phyloP scores from a whole-genome alignment of 306 rosid genomes.

The Arachis stenosperma region DNA sequence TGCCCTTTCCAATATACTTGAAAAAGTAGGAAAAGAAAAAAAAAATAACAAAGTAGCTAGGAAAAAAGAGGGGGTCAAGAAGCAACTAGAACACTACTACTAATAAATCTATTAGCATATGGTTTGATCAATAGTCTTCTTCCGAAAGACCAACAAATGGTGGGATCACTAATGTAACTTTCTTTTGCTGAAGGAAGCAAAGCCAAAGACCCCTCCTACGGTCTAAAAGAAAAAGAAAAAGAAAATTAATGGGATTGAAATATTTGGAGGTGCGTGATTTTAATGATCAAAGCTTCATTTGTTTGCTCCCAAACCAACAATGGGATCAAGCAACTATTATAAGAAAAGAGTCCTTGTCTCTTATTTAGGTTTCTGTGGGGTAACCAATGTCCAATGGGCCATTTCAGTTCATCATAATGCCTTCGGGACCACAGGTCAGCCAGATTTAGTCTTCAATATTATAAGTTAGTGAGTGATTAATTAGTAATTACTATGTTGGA shows the following conservation, averaged over 20 bases:
- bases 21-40: constrained; percentile 16
- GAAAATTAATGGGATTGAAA: not conserved
- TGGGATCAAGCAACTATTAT: constrained; percentile 37
- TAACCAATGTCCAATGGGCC: constrained; percentile 44
- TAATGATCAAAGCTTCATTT: constrained; percentile 40
- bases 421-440: constrained; percentile 32
- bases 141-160: constrained; percentile 29
- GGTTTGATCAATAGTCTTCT: not conserved
- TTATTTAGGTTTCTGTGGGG: constrained; percentile 30
- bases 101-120: not conserved
- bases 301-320: constrained; percentile 29
- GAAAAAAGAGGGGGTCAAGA: constrained; percentile 17
- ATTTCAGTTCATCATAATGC: constrained; percentile 45
- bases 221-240: constrained; percentile 26
- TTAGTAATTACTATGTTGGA: too few species aligned
- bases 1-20: constrained; percentile 34
- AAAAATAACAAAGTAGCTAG: not conserved
- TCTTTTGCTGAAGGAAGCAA: constrained; percentile 38
- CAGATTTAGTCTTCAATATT: constrained; percentile 36
- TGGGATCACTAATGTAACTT: constrained; percentile 39
- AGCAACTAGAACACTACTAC: not conserved
- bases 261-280: constrained; percentile 30
- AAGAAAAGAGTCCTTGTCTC: constrained; percentile 41
- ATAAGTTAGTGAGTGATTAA: too few species aligned
- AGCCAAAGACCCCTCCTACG: constrained; percentile 39